These are phyloP conservation scores for Cercospora berteroae DNA, from an alignment of 2,329 filamentous ascomycete genomes.

Conservation along the genomic window DNA sequence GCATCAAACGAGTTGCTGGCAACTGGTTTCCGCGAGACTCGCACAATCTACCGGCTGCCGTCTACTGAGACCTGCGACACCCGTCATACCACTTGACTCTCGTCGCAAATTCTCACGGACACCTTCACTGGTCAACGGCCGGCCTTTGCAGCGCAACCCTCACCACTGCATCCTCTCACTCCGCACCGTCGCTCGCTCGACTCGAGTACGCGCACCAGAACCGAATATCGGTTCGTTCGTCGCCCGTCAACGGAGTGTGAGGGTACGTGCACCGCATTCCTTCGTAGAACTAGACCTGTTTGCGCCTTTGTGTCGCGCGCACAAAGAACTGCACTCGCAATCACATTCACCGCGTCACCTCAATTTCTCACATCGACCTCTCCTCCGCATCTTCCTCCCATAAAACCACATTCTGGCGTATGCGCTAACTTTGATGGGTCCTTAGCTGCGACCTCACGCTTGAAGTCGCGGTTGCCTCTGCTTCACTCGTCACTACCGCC, in stretches of 20 bases:
- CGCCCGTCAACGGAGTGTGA: conserved; percentile 26
- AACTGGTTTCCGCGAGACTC: conserved; percentile 29
- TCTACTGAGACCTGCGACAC: conserved; percentile 32
- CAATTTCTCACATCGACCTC: not conserved
- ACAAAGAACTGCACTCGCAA: conserved; percentile 14
- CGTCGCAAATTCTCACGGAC: conserved; percentile 47
- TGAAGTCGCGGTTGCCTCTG: not conserved
- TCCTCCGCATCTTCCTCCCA: not conserved
- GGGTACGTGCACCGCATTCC: conserved; percentile 29
- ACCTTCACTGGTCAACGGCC: conserved; percentile 60
- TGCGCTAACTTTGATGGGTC: conserved; percentile 23
- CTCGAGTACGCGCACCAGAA: conserved; percentile 9
- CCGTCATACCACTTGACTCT: conserved; percentile 16
- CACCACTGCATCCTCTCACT: conserved; percentile 18
- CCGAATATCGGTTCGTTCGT: conserved; percentile 8
- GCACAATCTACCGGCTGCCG: conserved; percentile 33
- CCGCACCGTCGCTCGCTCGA: conserved; percentile 7
- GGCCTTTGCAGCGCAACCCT: conserved; percentile 26
- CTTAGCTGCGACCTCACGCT: conserved; percentile 25
- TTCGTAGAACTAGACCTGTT: conserved; percentile 18
- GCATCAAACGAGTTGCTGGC: conserved; percentile 24
- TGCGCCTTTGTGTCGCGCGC: conserved; percentile 24
- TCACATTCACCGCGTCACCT: not conserved
- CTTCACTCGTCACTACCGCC: conserved; percentile 29
- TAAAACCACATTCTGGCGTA: not conserved